Base-by-base conservation (phyloP, 345 rosid species). In the Gossypium mustelinum region DNA sequence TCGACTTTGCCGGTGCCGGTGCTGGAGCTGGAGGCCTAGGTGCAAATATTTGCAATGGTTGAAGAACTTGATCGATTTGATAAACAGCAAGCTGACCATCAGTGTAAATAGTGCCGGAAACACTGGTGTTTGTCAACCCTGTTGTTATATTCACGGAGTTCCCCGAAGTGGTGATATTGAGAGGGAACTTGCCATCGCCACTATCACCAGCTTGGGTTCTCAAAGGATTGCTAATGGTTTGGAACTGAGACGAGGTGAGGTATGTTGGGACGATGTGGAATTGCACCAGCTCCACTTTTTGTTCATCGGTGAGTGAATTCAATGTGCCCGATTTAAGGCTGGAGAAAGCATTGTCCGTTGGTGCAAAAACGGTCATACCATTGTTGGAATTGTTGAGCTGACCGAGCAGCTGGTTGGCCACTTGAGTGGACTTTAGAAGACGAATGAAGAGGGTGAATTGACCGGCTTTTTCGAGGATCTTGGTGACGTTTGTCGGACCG, bases 381-480 rank as follows among this genome's bases (percentile, higher is more conserved):
- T 83, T 83, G 78, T 85, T 82, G 34, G 86, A 61, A 70, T 83
- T 79, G 79, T 85, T 85, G 58, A 83, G 86, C 73, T 83, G 84
- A 45, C 84, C 81, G 65, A 70, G 44, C 54, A 85, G 84, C 65
- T 81, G 85, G 76, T 57, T 74, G 13, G 81, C 82, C 12, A 80
- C 88, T 22, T 82, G 85, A 64, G 94, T 89, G 51, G 85, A 73
- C 72, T 83, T 85, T 75, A 89, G 81, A 6, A 89, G 88, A 18
- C 88, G 82, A 69, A 86, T 79, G 27, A 89, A 79, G 76, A 84
- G 54, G 8, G 82, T 83, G 82, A 87, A 89, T 24, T 83, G 85
- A 6, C 88, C 86, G 6, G 84, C 85, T 61, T 87, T 87, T 44
- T 86, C 87, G 7, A 89, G 89, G 87, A 89, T 86, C 63, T 88